A percentile compares a stretch with the other conserved stretches of the same genome.
Evolutionary conservation across 352 stramenopile species (phyloP).

Genomic region (Nothophytophthora sp.): DNA sequence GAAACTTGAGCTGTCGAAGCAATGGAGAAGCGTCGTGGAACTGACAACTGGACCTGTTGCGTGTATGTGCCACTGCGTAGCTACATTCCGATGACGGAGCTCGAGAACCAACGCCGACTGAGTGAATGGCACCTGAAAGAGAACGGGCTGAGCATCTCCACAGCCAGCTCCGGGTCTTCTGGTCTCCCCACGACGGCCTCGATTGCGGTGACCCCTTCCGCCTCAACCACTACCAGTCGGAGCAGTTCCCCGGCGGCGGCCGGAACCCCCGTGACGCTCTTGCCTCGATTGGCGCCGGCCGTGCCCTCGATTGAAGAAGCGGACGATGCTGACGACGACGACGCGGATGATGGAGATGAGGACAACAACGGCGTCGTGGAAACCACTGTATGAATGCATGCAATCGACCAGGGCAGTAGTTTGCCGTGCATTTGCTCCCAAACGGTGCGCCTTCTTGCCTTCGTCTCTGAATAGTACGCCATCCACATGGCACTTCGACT

Average conservation of each 20-base stretch:
- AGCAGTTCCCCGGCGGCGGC: conserved; percentile 13
- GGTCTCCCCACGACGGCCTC: conserved; percentile 25
- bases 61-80: conserved; percentile 17
- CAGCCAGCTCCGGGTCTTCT: neutral
- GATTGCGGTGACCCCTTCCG: conserved; percentile 13
- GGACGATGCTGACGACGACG: conserved; percentile 39
- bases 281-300: conserved; percentile 23
- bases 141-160: conserved; percentile 43
- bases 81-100: conserved; percentile 76
- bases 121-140: conserved; percentile 83
- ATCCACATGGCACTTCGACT: neutral
- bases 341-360: conserved; percentile 54
- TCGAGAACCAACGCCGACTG: conserved; percentile 74
- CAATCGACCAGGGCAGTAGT: conserved; percentile 4
- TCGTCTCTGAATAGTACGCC: conserved; percentile 14
- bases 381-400: conserved; percentile 18
- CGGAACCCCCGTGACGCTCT: conserved; percentile 19
- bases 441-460: conserved; percentile 1
- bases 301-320: conserved; percentile 30
- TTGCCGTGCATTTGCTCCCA: neutral
- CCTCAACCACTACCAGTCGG: conserved; percentile 11
- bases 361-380: conserved; percentile 46
- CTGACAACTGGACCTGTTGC: conserved; percentile 1
- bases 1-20: too few species aligned
- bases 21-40: neutral